Percentiles rank a stretch among this genome's conserved stretches.
phyloP scores from a whole-genome alignment of 345 rosid species.

The Anastatica hierochuntica region DNA sequence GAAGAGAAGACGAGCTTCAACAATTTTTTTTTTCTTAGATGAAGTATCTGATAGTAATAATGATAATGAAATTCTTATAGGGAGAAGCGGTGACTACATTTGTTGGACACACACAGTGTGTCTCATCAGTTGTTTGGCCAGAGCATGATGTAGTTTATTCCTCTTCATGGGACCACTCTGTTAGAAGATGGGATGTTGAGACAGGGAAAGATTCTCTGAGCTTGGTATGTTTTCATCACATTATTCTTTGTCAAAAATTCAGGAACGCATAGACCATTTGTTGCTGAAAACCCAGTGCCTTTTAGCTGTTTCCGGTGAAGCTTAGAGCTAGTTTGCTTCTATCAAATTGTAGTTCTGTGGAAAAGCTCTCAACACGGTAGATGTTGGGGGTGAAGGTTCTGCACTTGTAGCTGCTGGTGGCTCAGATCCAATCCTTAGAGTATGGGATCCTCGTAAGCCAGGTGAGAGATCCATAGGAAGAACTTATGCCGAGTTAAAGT shows the following conservation, averaged over 20 bases:
- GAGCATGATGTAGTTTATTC: constrained; percentile 59
- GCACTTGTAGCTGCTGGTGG: constrained; percentile 87
- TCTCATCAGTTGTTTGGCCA: constrained; percentile 86
- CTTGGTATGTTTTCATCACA: constrained; percentile 41
- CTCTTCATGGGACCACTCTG: constrained; percentile 92
- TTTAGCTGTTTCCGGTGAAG: background rate
- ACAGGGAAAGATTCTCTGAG: constrained; percentile 64
- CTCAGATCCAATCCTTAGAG: constrained; percentile 81
- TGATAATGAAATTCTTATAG: constrained; percentile 24
- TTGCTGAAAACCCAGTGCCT: background rate
- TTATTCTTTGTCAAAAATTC: background rate
- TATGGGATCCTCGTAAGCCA: constrained; percentile 99
- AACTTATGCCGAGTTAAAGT: background rate
- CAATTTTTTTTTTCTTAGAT: background rate
- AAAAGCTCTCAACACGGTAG: constrained; percentile 69
- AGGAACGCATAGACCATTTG: background rate
- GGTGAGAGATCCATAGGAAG: constrained; percentile 34
- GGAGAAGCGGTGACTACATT: constrained; percentile 70
- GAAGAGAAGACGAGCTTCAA: background rate
- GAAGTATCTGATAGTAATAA: background rate
- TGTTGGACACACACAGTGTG: constrained; percentile 86
- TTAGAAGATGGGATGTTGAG: constrained; percentile 82
- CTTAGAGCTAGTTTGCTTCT: background rate
- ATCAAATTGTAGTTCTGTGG: constrained; percentile 54
- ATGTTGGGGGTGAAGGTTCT: constrained; percentile 89